These are phyloP conservation scores for Vanrija humicola DNA, from an alignment of 1,284 basidiomycete species.

Conservation along the genomic window DNA sequence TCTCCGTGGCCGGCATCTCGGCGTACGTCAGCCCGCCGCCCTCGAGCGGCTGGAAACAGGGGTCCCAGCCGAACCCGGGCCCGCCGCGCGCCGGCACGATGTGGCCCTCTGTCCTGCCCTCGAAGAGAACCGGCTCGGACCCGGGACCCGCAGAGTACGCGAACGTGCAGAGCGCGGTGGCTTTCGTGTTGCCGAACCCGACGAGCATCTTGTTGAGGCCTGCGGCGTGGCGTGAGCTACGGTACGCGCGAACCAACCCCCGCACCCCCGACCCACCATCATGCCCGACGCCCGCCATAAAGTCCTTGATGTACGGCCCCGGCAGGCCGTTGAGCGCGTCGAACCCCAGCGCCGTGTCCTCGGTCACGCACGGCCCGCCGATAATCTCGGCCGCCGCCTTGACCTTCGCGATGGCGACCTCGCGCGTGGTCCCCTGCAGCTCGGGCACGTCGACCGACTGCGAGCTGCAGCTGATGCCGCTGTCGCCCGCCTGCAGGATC, in stretches of 20 bases:
- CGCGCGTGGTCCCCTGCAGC: constrained; percentile 85
- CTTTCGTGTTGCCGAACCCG: constrained; percentile 76
- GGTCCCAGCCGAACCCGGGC: constrained; percentile 83
- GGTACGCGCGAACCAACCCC: no score
- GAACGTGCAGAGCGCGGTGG: constrained; percentile 91
- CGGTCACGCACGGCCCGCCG: constrained; percentile 84
- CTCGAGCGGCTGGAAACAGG: constrained; percentile 72
- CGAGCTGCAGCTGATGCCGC: constrained; percentile 38
- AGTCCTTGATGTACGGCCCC: constrained; percentile 96
- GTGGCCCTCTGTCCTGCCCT: constrained; percentile 79
- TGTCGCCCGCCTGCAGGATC: constrained; percentile 41
- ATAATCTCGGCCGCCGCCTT: constrained; percentile 76
- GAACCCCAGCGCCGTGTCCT: constrained; percentile 93
- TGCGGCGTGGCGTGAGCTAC: constrained; percentile 21
- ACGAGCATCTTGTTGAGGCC: constrained; percentile 82
- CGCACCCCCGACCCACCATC: constrained; percentile 58
- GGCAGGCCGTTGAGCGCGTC: constrained; percentile 84
- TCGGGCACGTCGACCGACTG: constrained; percentile 65
- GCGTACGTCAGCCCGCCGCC: constrained; percentile 61
- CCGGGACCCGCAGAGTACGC: constrained; percentile 86
- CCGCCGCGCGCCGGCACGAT: constrained; percentile 84
- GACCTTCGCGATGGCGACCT: constrained; percentile 88
- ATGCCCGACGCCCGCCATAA: constrained; percentile 73
- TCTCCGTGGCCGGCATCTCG: constrained; percentile 82
- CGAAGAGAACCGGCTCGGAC: constrained; percentile 71